Evolutionary conservation across 2,329 filamentous ascomycete species (phyloP).

Genomic region (Penicillium sp.): DNA sequence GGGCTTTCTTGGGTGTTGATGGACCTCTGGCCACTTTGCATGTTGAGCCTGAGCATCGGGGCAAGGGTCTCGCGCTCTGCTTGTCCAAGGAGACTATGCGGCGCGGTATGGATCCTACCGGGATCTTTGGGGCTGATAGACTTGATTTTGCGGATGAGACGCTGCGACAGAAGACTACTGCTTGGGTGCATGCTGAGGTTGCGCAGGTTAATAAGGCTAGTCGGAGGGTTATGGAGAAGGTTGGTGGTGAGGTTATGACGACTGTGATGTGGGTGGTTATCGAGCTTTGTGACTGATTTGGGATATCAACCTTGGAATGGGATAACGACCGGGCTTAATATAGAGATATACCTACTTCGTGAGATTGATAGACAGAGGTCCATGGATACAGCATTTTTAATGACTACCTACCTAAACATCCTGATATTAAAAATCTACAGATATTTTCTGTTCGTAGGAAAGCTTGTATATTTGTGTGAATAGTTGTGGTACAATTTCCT

Average conservation of each 20-base stretch:
- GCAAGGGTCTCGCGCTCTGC: slow-evolving; percentile 34
- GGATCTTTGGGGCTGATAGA: slow-evolving; percentile 19
- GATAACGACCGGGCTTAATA: background rate
- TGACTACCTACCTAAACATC: too few relatives aligned
- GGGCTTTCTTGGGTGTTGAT: slow-evolving; percentile 43
- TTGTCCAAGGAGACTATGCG: slow-evolving; percentile 37
- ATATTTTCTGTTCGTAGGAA: too few relatives aligned
- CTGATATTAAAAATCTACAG: too few relatives aligned
- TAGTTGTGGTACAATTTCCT: too few relatives aligned
- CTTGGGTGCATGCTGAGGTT: slow-evolving; percentile 43
- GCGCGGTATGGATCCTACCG: slow-evolving; percentile 23
- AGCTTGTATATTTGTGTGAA: too few relatives aligned
- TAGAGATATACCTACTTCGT: background rate
- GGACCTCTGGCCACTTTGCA: slow-evolving; percentile 40
- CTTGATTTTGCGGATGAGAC: slow-evolving; percentile 5
- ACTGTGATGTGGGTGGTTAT: slow-evolving; percentile 41
- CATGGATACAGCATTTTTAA: too few relatives aligned
- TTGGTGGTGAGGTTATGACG: slow-evolving; percentile 39
- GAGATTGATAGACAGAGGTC: too few relatives aligned
- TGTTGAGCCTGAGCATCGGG: slow-evolving; percentile 44
- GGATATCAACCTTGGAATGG: background rate
- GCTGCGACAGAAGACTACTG: slow-evolving; percentile 12
- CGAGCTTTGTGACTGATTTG: slow-evolving; percentile 25
- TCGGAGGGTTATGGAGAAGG: slow-evolving; percentile 47
- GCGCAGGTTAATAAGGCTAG: slow-evolving; percentile 36